Conservation (phyloP, 2,329 filamentous ascomycete species). For the Diaporthe caulivora region DNA sequence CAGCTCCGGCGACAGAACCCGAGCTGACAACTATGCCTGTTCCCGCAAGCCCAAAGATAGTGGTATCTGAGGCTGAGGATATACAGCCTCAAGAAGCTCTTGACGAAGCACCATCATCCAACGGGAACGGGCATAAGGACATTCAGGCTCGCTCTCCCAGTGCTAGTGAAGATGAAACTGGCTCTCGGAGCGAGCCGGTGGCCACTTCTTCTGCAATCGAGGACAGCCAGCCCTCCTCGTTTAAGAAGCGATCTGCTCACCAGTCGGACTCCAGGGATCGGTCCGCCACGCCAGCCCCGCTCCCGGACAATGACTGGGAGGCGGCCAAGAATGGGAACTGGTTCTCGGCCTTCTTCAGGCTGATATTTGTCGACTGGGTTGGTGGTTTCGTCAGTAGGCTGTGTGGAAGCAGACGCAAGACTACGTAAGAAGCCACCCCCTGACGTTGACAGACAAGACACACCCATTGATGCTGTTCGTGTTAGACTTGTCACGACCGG, state of each 20-base stretch:
- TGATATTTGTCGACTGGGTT: slow-evolving; percentile 40
- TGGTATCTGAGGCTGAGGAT: slow-evolving; percentile 30
- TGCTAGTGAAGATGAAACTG: not conserved
- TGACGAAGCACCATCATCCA: slow-evolving; percentile 16
- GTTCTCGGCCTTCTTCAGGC: slow-evolving; percentile 40
- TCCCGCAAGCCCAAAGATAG: slow-evolving; percentile 30
- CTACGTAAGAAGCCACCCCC: slow-evolving; percentile 39
- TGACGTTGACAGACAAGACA: slow-evolving; percentile 18
- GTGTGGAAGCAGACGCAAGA: slow-evolving; percentile 37
- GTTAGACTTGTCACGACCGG: slow-evolving; percentile 39
- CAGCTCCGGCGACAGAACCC: not conserved
- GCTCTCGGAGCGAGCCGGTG: slow-evolving; percentile 6
- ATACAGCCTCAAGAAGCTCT: slow-evolving; percentile 22
- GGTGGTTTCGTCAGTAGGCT: slow-evolving; percentile 39
- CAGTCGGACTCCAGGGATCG: slow-evolving; percentile 30
- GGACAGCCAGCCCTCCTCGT: slow-evolving; percentile 28
- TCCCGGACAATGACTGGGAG: slow-evolving; percentile 35
- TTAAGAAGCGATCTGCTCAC: slow-evolving; percentile 36
- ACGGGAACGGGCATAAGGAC: slow-evolving; percentile 15
- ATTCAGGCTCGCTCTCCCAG: not conserved
- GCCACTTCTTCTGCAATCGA: slow-evolving; percentile 35
- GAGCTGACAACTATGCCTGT: not conserved
- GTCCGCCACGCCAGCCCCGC: slow-evolving; percentile 32
- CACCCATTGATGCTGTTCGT: slow-evolving; percentile 39
- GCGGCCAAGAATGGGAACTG: slow-evolving; percentile 40